These are phyloP conservation scores for Talaromyces atroroseus DNA, from an alignment of 2,329 filamentous ascomycete species.

Conservation along the genomic window DNA sequence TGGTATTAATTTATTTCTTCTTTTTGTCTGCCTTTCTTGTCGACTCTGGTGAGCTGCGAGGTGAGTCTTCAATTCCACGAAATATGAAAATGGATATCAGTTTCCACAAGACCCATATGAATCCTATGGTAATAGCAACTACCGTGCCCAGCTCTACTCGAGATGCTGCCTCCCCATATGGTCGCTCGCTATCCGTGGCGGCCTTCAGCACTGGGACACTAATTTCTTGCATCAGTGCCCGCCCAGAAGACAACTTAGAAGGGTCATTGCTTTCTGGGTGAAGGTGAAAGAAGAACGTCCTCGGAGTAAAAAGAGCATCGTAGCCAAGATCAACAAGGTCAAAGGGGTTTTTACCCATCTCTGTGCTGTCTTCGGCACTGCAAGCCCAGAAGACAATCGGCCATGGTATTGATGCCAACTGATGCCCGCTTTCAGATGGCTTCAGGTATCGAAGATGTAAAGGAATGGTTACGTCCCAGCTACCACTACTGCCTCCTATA, in stretches of 20 bases:
- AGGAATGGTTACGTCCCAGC: constrained; percentile 54
- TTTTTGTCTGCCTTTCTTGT: constrained; percentile 6
- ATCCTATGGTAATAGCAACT: constrained; percentile 56
- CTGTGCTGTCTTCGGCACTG: constrained; percentile 51
- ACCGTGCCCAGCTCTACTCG: constrained; percentile 53
- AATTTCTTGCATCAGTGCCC: constrained; percentile 49
- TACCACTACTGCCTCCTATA: constrained; percentile 15
- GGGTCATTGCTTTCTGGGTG: constrained; percentile 20
- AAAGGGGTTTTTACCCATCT: constrained; percentile 75
- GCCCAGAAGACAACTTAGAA: neutral
- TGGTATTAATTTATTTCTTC: constrained; percentile 11
- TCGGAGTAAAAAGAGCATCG: constrained; percentile 68
- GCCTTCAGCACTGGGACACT: constrained; percentile 62
- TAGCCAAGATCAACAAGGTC: constrained; percentile 81
- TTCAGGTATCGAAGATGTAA: constrained; percentile 79
- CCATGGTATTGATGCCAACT: constrained; percentile 61
- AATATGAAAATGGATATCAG: constrained; percentile 34
- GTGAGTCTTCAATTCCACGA: constrained; percentile 5
- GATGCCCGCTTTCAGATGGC: constrained; percentile 53
- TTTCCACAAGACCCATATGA: constrained; percentile 64
- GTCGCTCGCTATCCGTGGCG: constrained; percentile 39
- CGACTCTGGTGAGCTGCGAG: constrained; percentile 14
- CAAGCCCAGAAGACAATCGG: constrained; percentile 92
- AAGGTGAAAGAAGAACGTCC: constrained; percentile 79
- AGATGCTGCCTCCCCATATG: constrained; percentile 26